Conservation (phyloP, 1,284 basidiomycete species). For the Ustilago curta region DNA sequence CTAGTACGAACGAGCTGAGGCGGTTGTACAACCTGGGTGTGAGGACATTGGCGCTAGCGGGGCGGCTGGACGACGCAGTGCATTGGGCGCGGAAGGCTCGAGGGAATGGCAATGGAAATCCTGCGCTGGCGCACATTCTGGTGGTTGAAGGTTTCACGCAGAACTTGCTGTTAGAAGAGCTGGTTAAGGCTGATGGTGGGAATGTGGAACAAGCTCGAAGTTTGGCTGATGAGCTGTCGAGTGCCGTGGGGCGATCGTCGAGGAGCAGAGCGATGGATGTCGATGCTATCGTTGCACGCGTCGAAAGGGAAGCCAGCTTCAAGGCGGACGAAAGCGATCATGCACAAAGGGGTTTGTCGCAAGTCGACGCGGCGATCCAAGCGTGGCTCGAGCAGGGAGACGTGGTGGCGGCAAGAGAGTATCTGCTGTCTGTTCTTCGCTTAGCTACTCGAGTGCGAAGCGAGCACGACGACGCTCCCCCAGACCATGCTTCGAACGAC, state of each 20-base stretch:
- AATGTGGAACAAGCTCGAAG: constrained; percentile 11
- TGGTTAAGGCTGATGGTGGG: constrained; percentile 18
- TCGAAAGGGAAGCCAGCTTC: constrained; percentile 11
- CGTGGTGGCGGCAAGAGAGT: constrained; percentile 29
- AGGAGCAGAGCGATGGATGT: constrained; percentile 4
- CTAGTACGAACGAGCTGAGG: constrained; percentile 12
- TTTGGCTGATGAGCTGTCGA: constrained; percentile 7
- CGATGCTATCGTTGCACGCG: constrained; percentile 12
- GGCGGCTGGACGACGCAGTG: constrained; percentile 36
- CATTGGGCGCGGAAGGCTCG: constrained; percentile 23
- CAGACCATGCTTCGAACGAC: not conserved
- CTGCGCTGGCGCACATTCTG: constrained; percentile 10
- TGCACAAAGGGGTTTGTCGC: not conserved
- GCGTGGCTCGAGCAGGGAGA: constrained; percentile 26
- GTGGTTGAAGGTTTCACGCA: constrained; percentile 31
- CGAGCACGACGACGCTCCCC: not conserved
- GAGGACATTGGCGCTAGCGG: constrained; percentile 38
- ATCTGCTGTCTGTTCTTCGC: constrained; percentile 23
- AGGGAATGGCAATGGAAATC: not conserved
- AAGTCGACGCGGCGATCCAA: constrained; percentile 17
- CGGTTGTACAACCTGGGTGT: constrained; percentile 43
- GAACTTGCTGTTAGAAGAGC: constrained; percentile 40
- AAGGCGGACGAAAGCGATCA: not conserved
- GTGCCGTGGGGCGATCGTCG: not conserved
- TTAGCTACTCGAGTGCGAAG: constrained; percentile 5